These are phyloP conservation scores for Aspergillus fischeri DNA, from an alignment of 2,329 filamentous ascomycete species.

Conservation along the genomic window DNA sequence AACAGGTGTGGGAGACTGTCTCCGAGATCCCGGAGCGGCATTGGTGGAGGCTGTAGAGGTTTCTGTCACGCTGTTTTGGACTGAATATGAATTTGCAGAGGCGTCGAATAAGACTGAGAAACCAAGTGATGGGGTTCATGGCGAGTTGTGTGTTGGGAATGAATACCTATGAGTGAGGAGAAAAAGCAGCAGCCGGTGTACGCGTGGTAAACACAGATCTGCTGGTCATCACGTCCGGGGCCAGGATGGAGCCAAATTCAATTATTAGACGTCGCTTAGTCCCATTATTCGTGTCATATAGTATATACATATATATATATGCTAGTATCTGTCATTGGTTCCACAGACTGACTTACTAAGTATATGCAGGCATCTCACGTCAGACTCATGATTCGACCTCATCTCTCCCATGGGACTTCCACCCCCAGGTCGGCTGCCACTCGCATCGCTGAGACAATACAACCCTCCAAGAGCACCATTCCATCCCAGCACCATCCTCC, in stretches of 20 bases:
- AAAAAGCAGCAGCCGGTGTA: too few relatives aligned
- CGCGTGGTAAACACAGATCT: too few relatives aligned
- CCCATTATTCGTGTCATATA: background rate
- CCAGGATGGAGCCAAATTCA: too few relatives aligned
- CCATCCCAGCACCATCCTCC: constrained; percentile 64
- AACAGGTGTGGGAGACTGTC: too few relatives aligned
- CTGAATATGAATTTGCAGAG: background rate
- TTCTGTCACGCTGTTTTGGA: constrained; percentile 4
- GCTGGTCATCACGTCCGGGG: too few relatives aligned
- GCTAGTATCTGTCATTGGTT: background rate
- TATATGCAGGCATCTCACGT: background rate
- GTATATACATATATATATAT: background rate
- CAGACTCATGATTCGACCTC: background rate
- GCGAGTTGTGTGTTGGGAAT: background rate
- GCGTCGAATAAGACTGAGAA: background rate
- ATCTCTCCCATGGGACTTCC: constrained; percentile 30
- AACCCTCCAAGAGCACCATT: constrained; percentile 60
- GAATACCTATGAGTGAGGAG: background rate
- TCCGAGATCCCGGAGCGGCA: constrained; percentile 30
- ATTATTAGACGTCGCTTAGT: background rate
- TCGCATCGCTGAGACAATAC: constrained; percentile 55
- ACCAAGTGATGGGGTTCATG: constrained; percentile 4
- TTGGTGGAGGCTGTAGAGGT: constrained; percentile 51
- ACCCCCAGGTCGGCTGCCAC: constrained; percentile 53
- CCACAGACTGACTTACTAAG: background rate